phyloP scores from a whole-genome alignment of 2,329 filamentous ascomycete species.

The Fusarium torulosum region DNA sequence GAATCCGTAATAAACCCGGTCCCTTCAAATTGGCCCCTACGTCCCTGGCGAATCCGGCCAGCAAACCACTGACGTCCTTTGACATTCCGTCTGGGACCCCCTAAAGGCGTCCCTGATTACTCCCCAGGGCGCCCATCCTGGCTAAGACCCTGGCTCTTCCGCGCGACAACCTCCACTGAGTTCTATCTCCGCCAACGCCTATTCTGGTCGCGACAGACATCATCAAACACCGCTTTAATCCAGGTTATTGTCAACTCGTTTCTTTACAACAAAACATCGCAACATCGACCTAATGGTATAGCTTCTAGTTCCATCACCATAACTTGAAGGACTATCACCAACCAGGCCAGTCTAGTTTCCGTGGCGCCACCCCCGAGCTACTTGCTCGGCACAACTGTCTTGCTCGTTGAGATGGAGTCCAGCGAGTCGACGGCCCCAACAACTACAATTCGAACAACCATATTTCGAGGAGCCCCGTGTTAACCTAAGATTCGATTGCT shows the following conservation, averaged over 20 bases:
- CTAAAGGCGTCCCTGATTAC: conserved; percentile 21
- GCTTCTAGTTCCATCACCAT: not conserved
- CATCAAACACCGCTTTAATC: conserved; percentile 34
- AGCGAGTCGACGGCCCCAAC: conserved; percentile 44
- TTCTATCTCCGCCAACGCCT: conserved; percentile 43
- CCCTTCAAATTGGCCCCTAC: conserved; percentile 16
- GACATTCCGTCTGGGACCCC: conserved; percentile 24
- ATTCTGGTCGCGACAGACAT: conserved; percentile 42
- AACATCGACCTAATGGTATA: conserved; percentile 31
- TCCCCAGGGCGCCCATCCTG: conserved; percentile 29
- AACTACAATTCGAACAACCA: conserved; percentile 38
- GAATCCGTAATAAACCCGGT: conserved; percentile 26
- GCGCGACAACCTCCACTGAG: conserved; percentile 46
- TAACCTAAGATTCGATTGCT: conserved; percentile 17
- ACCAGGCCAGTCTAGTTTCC: conserved; percentile 25
- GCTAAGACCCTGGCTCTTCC: conserved; percentile 45
- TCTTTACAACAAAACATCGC: conserved; percentile 14
- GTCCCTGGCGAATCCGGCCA: conserved; percentile 18
- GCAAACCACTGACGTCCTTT: conserved; percentile 33
- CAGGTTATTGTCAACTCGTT: conserved; percentile 19
- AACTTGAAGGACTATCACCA: conserved; percentile 8
- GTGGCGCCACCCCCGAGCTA: conserved; percentile 43
- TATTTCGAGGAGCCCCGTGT: conserved; percentile 33
- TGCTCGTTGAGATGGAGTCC: conserved; percentile 57
- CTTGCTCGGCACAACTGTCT: conserved; percentile 42